Base-by-base conservation (phyloP, 176 grass and related monocot genomes). In the Pontederia paniculata region DNA sequence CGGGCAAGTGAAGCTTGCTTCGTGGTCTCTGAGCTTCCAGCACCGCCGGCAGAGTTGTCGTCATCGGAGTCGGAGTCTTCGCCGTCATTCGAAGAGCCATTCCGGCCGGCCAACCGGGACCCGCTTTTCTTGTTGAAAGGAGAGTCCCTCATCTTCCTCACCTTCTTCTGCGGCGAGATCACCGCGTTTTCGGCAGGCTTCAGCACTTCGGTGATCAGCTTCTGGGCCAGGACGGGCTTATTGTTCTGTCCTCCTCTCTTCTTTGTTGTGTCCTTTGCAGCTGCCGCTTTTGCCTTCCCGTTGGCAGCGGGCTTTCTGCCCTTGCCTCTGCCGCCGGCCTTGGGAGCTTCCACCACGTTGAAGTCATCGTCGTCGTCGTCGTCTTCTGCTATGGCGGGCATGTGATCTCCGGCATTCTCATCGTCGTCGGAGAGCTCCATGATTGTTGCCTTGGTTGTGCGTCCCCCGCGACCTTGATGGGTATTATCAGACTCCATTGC, bases 41-140 rank as follows among this genome's bases (percentile, higher is more conserved):
- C 77, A 54, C 65, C 70, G 37, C 69, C 61, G 2, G 81, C 58
- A 7, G 65, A 74, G 2, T 67, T 60, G 16, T 17, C 52, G 47
- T 65, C 65, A 55, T 74, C 76, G 21, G 25, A 31, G 5, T 67
- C 65, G 16, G 21, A 57, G 47, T 69, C 69, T 58, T 71, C 73
- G 21, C 60, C 61, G 23, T 43, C 59, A 8, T 56, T 21, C 1
- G 77, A 50, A 54, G 80, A 46, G 25, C 44, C 47, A 1, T 41
- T 44, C 4, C 17, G 58, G 53, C 77, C 64, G 59, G 76, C 66
- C 43, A 78, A 55, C 54, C 84, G 37, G 0, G 77, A 78, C 11
- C 77, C 74, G 12, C 77, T 88, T 74, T 89, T 97, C 80, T 83
- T 97, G 42, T 87, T 76, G 70, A 90, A 89, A 12, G 81, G 84